Conservation (phyloP, 345 rosid species). For the Gossypium sturtianum region DNA sequence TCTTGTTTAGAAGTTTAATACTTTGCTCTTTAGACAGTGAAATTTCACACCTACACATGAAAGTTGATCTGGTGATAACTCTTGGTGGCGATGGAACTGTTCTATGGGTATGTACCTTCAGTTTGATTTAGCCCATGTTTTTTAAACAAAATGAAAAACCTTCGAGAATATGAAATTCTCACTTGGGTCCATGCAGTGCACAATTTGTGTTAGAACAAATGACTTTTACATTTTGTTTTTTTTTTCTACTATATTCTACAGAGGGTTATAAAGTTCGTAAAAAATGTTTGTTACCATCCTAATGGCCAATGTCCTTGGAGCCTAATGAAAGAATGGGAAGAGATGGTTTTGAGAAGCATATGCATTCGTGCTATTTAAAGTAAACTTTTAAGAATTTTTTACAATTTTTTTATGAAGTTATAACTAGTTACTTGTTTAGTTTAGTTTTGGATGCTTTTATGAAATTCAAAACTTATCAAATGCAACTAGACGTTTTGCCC, state of each 20-base stretch:
- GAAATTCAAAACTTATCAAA: too few species aligned
- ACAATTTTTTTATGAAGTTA: too few species aligned
- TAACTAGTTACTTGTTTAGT: too few species aligned
- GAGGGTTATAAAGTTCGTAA: background rate
- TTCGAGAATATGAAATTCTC: background rate
- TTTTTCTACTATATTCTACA: background rate
- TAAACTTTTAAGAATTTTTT: too few species aligned
- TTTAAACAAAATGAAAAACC: background rate
- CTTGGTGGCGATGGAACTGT: slow-evolving; percentile 99
- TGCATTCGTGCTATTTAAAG: too few species aligned
- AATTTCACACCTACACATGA: slow-evolving; percentile 60
- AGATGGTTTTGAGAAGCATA: too few species aligned
- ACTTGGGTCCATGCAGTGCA: background rate
- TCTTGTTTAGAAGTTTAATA: background rate
- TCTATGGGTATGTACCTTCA: slow-evolving; percentile 67
- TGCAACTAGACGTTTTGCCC: too few species aligned
- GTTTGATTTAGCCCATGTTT: background rate
- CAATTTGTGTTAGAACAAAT: background rate
- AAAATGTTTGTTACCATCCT: background rate
- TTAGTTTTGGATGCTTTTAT: too few species aligned
- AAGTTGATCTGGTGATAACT: slow-evolving; percentile 91
- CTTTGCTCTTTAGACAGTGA: slow-evolving; percentile 57
- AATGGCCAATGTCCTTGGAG: background rate
- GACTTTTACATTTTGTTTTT: too few species aligned
- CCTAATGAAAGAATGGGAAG: background rate